These are phyloP conservation scores for Phytophthora citrophthora DNA, from an alignment of 352 stramenopile genomes.

Conservation along the genomic window DNA sequence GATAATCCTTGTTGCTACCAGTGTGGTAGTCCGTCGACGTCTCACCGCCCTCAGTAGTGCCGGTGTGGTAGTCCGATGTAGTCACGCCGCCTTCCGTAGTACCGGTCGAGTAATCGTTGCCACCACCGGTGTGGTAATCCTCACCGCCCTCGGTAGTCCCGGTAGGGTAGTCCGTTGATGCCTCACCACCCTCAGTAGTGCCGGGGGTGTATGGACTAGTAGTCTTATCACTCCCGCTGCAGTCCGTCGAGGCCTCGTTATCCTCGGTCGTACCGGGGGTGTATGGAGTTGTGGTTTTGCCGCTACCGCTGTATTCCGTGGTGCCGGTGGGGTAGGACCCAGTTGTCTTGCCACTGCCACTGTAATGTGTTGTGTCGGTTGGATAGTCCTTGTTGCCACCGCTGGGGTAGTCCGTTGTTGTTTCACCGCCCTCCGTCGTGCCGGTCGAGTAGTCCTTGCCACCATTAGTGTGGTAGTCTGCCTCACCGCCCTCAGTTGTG, in stretches of 20 bases:
- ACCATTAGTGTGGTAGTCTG: not conserved
- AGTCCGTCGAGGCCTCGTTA: not conserved
- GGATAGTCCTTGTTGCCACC: not conserved
- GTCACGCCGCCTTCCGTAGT: not conserved
- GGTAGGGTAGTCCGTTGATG: not conserved
- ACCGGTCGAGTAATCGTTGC: not conserved
- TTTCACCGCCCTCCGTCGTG: not conserved
- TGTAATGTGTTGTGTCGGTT: not conserved
- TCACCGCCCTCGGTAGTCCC: not conserved
- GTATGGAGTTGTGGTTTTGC: too few species aligned
- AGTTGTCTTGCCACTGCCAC: not conserved
- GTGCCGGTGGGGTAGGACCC: not conserved
- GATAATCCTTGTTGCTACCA: not conserved
- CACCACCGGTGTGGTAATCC: not conserved
- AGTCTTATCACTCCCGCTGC: too few species aligned
- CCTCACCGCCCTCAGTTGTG: not conserved
- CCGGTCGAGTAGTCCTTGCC: not conserved
- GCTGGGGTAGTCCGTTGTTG: not conserved
- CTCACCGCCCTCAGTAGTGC: not conserved
- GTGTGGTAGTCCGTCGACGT: not conserved
- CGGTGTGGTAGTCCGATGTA: not conserved
- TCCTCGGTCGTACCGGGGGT: not conserved
- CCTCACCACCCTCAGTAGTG: not conserved
- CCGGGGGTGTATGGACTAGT: not conserved
- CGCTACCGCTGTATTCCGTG: too few species aligned